Evolutionary conservation across 768 basidiomycete genomes (phyloP), one percentile per base, ranked within the genome.

Genomic region (Tulasnella sp.): DNA sequence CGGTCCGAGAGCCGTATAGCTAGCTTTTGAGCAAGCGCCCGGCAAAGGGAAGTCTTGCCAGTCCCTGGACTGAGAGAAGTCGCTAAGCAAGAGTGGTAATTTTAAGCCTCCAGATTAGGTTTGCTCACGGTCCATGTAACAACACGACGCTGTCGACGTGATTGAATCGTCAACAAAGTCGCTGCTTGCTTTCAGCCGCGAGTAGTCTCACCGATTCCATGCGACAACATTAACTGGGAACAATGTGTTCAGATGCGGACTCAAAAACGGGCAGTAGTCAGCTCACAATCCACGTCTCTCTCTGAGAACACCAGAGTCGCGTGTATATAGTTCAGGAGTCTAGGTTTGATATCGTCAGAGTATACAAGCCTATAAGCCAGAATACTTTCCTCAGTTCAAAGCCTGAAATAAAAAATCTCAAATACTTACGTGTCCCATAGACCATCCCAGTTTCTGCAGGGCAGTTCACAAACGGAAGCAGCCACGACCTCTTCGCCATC

Each of bases 11-110:
- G 86, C 37, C 97, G 89, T 77, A 99, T 94, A 0, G 96, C 90
- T 12, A 99, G 86, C 80, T 99, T 99, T 79, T 99, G 97, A 0
- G 97, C 95, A 7, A 99, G 86, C 12, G 97, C 97, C 54, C 95
- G 89, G 81, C 96, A 98, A 1, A 99, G 85, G 0, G 93, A 95
- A 0, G 97, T 99, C 84, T 99, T 99, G 15, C 97, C 97, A 1
- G 97, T 98, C 0, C 97, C 97, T 1, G 97, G 97, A 31, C 79
- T 79, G 58, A 42, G 40, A 42, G n/a, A n/a, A 34, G n/a, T 15
- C 34, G 17, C 36, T n/a, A 38, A 75, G 29, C n/a, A 49, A 19
- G 71, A 25, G 64, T 15, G 29, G 17, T 15, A 45, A 22, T 68
- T 11, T 64, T 6, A 73, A 42, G 39, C 6, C 25, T n/a, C 12